Percentiles rank a stretch among this genome's conserved stretches.
phyloP scores from a whole-genome alignment of 306 rosid species.

The Ormosia semicastrata region DNA sequence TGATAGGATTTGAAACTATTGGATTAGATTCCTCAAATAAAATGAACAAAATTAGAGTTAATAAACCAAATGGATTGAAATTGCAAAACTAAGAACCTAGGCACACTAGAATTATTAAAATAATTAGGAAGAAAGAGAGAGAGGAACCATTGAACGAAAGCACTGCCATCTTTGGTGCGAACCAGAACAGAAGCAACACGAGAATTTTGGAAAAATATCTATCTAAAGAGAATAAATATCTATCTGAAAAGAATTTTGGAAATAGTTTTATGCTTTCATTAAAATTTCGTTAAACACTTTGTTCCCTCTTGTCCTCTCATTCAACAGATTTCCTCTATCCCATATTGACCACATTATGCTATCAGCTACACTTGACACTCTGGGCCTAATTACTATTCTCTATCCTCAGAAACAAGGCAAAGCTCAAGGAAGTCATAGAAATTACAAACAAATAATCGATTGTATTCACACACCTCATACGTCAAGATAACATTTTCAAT shows the following conservation, averaged over 20 bases:
- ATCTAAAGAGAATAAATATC: background rate
- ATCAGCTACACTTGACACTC: background rate
- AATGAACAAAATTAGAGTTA: too few relatives aligned
- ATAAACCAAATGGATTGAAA: too few relatives aligned
- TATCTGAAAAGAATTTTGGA: background rate
- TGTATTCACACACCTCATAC: background rate
- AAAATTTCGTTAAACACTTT: background rate
- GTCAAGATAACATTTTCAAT: background rate
- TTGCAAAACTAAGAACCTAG: too few relatives aligned
- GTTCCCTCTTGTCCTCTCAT: background rate
- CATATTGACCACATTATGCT: background rate
- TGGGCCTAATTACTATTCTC: background rate
- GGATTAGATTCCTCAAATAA: too few relatives aligned
- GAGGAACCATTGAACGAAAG: constrained; percentile 74
- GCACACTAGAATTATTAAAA: too few relatives aligned
- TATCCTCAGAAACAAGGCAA: background rate
- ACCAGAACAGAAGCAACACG: constrained; percentile 42
- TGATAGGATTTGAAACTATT: too few relatives aligned
- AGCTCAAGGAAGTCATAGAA: background rate
- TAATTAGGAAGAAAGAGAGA: background rate
- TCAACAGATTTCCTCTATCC: background rate
- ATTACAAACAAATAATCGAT: background rate
- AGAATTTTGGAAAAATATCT: background rate
- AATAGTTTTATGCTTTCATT: background rate
- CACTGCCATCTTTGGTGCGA: constrained; percentile 84